A percentile compares a stretch with the other conserved stretches of the same genome.
phyloP scores from a whole-genome alignment of 257 asterid genomes.

The Echites panduratus region DNA sequence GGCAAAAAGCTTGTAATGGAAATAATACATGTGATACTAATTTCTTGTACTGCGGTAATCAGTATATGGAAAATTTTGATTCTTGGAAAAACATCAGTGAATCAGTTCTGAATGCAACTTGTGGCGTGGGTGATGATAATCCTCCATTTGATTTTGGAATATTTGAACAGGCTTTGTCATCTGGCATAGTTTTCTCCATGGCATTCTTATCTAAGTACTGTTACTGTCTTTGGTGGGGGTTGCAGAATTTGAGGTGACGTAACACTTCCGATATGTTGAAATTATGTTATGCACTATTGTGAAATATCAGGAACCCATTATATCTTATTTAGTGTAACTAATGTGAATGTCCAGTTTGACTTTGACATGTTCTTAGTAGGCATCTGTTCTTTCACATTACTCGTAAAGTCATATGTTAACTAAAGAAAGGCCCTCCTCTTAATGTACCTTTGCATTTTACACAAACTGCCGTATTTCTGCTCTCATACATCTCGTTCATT shows the following conservation, averaged over 20 bases:
- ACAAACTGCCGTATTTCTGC: too few relatives aligned
- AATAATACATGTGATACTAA: constrained; percentile 40
- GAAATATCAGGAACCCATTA: background rate
- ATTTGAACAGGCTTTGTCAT: constrained; percentile 74
- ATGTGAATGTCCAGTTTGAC: background rate
- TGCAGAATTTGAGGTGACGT: constrained; percentile 87
- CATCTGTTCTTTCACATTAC: too few relatives aligned
- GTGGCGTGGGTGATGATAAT: constrained; percentile 55
- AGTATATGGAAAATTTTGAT: constrained; percentile 39
- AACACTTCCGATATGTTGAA: background rate
- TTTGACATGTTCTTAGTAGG: too few relatives aligned
- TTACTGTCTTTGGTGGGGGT: constrained; percentile 99
- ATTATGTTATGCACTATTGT: background rate
- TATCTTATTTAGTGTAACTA: background rate
- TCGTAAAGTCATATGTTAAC: background rate
- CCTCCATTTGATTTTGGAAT: constrained; percentile 95
- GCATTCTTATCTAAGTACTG: constrained; percentile 70
- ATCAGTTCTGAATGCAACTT: constrained; percentile 40
- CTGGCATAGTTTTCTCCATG: constrained; percentile 68
- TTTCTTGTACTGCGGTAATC: constrained; percentile 89
- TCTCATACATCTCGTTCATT: too few relatives aligned
- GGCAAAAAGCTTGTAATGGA: constrained; percentile 77
- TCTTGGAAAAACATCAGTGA: constrained; percentile 57
- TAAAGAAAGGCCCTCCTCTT: background rate
- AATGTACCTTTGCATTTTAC: background rate